Base-by-base conservation (phyloP, 2,329 filamentous ascomycete species). In the Arthroderma sp. region DNA sequence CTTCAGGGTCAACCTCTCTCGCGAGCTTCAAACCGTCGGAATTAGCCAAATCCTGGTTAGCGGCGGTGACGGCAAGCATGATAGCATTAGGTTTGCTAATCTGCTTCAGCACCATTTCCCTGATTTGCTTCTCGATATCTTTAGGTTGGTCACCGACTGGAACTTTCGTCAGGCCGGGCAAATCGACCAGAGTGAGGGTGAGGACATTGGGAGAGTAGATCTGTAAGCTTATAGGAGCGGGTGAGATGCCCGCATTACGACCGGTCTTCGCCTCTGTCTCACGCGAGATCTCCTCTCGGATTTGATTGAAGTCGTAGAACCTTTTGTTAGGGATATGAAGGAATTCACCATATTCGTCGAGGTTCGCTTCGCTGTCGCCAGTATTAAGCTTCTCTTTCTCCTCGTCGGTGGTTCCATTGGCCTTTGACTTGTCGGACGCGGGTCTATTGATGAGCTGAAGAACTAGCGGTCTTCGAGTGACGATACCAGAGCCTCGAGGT, bases 181-280 rank as follows among this genome's bases (percentile, higher is more conserved):
- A 70, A 75, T 98, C 91, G 58, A 98, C 91, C 47, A 98, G 74
- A 5, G 91, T 98, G 55, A 98, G 74, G 46, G 93, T 98, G 49
- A 98, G 78, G 62, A 98, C 93, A 60, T 98, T 94, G 44, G 91
- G 91, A 43, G 89, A 96, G 77, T 94, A 96, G 68, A 98, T 94
- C 60, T 91, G 81, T 59, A 98, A 74, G 72, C 96, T 96, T 74
- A 98, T 98, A 42, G 91, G 91, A 30, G 85, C 83, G 27, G 91
- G 85, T 39, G 89, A 96, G 67, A 98, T 98, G 65, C 89, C 91
- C 42, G 83, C 85, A 73, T 98, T 98, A 63, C 81, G 81, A 53
- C 91, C 91, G 54, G 94, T 94, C 73, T 98, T 96, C 55, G 84
- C 81, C 60, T 95, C 88, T 37, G 91, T 98, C 71, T 98, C 91